A percentile compares a stretch with the other conserved stretches of the same genome.
Evolutionary conservation across 805 yeast genomes (phyloP).

Genomic region (Ogataea dorogensis): DNA sequence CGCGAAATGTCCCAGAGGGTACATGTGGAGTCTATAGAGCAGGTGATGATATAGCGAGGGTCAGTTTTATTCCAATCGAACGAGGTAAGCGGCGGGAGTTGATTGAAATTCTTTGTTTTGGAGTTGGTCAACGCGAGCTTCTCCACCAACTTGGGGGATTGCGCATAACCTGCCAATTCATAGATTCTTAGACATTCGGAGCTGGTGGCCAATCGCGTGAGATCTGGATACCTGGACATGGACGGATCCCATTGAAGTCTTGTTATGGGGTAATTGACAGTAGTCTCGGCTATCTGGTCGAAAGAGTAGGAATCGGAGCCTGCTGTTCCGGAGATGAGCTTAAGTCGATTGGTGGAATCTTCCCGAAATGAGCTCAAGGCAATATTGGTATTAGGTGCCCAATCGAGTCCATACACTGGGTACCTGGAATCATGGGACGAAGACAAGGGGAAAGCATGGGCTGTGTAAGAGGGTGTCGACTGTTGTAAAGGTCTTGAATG

Average conservation of each 20-base stretch:
- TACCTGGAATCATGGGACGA: constrained; percentile 48
- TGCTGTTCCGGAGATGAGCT: constrained; percentile 42
- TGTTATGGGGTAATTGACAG: constrained; percentile 67
- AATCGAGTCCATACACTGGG: constrained; percentile 52
- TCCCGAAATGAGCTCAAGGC: constrained; percentile 82
- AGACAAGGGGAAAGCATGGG: constrained; percentile 22
- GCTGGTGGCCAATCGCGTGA: constrained; percentile 59
- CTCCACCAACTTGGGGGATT: constrained; percentile 33
- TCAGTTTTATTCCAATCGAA: constrained; percentile 88
- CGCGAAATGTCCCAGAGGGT: constrained; percentile 87
- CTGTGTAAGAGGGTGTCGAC: constrained; percentile 2
- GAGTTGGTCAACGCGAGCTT: constrained; percentile 41
- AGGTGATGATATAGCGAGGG: constrained; percentile 69
- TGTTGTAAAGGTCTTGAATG: neutral
- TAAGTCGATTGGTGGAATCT: constrained; percentile 66
- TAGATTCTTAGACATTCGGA: constrained; percentile 66
- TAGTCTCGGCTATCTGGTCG: constrained; percentile 47
- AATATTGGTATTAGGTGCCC: constrained; percentile 49
- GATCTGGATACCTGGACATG: constrained; percentile 25
- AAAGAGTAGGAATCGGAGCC: constrained; percentile 40
- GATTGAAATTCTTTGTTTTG: constrained; percentile 45
- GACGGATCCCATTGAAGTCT: constrained; percentile 71
- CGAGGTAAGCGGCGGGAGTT: constrained; percentile 85
- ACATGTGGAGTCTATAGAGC: constrained; percentile 94
- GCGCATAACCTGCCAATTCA: constrained; percentile 22